Evolutionary conservation across 371 early-diverging fungal species (phyloP), one percentile per base, ranked within the genome.

Genomic region (Actinomucor elegans): DNA sequence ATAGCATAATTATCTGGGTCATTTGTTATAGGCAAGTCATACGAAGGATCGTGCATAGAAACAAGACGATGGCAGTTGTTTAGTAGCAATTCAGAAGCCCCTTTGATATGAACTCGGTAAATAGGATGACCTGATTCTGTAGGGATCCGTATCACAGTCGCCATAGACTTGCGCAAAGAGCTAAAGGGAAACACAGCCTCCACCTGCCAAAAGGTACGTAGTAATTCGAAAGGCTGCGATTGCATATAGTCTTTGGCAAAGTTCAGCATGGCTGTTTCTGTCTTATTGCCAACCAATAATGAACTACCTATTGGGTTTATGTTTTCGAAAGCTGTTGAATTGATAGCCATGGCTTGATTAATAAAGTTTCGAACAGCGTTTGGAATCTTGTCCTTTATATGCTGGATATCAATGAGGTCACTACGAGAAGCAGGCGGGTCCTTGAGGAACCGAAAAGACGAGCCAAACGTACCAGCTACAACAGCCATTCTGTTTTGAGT

Each of bases 401-500:
- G 52, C n/a, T 48, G 53, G 1, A 81, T 54, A 21, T 81, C 71
- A 11, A 64, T 48, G 35, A 79, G 43, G 52, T 76, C 81, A 7
- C 45, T 43, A 18, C 76, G 27, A 23, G 65, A 57, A 0, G 33
- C n/a, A 9, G 81, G 78, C 1, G 67, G 61, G 11, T 73, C 67
- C 29, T 71, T 66, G 15, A 67, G 50, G 27, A 74, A 75, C 8
- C 75, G 64, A 23, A 71, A 64, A 4, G 72, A 75, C 7, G 70
- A 70, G 4, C 86, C 85, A 34, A 86, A 53, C 0, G 80, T 78
- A 12, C 84, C 89, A 5, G 81, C 83, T 0, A 94, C 94, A 6
- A 94, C 89, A 0, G 90, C 86, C 94, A 96, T 94, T 21, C 80
- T 79, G 74, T 96, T 94, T 52, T 90, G 88, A 0, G 94, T 94